Evolutionary conservation across 2,329 filamentous ascomycete species (phyloP), one percentile per base, ranked within the genome.

Genomic region (Aureobasidium namibiae): DNA sequence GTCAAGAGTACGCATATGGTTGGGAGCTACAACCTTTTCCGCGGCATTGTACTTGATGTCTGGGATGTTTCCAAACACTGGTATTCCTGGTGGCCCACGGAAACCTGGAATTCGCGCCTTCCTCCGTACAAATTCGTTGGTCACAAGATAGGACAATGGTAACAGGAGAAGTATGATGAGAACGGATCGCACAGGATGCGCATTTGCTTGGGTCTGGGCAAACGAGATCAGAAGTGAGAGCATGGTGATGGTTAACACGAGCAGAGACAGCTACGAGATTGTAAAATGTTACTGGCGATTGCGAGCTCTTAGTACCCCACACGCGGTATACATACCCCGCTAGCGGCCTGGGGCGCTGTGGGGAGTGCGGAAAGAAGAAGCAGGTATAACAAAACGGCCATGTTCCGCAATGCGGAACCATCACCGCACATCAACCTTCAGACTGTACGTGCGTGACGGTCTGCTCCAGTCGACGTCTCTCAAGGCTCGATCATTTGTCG

Each of bases 11-110:
- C 29, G 16, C 6, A 8, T 9, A 6, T 13, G 8, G 13, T 26
- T 21, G 21, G 3, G 45, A 4, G 16, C 21, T 21, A 21, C 23
- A n/a, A 50, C 48, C 48, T 56, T 56, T 10, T 56, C 52, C 8
- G 52, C 52, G 7, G 52, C 52, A 14, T 56, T 56, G 21, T 69
- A 70, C 29, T 71, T 73, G 60, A 76, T 75, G 39, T 73, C 68
- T 6, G 72, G 70, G 29, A 76, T 74, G 60, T 76, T 76, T 14
- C 74, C 74, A 9, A 76, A 70, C 14, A 75, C 59, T 0, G 72
- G 73, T 63, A 71, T 70, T 45, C 73, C 74, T 29, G 64, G 64
- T 1, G 74, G 74, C 4, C 74, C 74, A 0, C 64, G 41, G 63
- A 76, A 75, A 6, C 67, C 69, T 8, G 73, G 72, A 2, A 75